These are phyloP conservation scores for Nothopassalora personata DNA, from an alignment of 2,329 filamentous ascomycete species.

Conservation along the genomic window DNA sequence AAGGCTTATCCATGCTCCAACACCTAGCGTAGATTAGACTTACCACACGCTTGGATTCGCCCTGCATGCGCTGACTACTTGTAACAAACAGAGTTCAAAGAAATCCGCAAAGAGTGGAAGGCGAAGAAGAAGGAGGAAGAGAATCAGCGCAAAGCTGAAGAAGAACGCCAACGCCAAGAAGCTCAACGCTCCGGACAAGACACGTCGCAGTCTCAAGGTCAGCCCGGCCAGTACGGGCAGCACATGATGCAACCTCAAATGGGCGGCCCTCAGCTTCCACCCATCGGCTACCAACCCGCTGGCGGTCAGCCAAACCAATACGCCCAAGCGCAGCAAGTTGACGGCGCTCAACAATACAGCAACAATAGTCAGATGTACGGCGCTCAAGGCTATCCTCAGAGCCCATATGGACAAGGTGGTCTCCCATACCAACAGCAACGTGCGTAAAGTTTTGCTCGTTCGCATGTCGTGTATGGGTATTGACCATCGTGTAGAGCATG, in stretches of 20 bases:
- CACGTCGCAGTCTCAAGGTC: slow-evolving; percentile 45
- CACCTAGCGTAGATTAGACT: slow-evolving; percentile 29
- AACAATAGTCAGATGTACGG: slow-evolving; percentile 40
- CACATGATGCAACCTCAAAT: slow-evolving; percentile 44
- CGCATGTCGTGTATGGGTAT: slow-evolving; percentile 9
- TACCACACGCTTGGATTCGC: slow-evolving; percentile 19
- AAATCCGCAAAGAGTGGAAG: slow-evolving; percentile 99
- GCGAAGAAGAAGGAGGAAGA: slow-evolving; percentile 99
- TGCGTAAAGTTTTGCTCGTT: slow-evolving; percentile 22
- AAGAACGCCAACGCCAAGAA: slow-evolving; percentile 71
- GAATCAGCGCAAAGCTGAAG: slow-evolving; percentile 78
- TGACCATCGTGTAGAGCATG: slow-evolving; percentile 21
- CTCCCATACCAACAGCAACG: slow-evolving; percentile 42
- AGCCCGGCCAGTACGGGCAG: slow-evolving; percentile 41
- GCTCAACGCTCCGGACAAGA: slow-evolving; percentile 53
- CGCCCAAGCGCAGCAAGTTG: slow-evolving; percentile 41
- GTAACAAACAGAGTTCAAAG: slow-evolving; percentile 76
- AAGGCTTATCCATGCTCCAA: slow-evolving; percentile 24
- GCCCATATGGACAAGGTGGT: slow-evolving; percentile 45
- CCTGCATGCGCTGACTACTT: slow-evolving; percentile 35
- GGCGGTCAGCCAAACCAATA: slow-evolving; percentile 43
- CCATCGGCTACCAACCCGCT: slow-evolving; percentile 48
- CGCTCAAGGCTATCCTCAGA: slow-evolving; percentile 47
- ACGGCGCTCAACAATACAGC: slow-evolving; percentile 47
- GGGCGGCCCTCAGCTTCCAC: slow-evolving; percentile 46